Conservation (phyloP, 192 early-diverging fungal species). For the Coemansia sp. region DNA sequence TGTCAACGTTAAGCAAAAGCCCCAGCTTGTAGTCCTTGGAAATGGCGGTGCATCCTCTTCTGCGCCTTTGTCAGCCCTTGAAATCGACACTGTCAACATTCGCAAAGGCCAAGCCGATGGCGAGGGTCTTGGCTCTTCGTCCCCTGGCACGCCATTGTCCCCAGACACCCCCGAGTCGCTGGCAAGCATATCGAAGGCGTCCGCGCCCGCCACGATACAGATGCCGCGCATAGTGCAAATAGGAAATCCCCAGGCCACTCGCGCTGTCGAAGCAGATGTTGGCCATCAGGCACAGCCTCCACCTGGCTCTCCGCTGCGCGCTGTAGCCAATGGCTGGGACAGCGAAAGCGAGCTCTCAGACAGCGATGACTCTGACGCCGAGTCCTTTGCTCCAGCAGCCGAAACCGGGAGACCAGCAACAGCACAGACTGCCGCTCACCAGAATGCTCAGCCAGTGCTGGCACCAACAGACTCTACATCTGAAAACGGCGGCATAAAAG, state of each 20-base stretch:
- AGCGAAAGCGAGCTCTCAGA: constrained; percentile 29
- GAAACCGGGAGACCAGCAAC: neutral
- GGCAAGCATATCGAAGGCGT: constrained; percentile 16
- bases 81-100: constrained; percentile 11
- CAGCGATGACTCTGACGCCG: constrained; percentile 7
- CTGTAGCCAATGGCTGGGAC: constrained; percentile 31
- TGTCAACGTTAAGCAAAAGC: constrained; percentile 36
- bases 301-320: constrained; percentile 28
- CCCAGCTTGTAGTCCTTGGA: constrained; percentile 39
- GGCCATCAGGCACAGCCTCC: constrained; percentile 2
- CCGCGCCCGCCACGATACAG: constrained; percentile 22
- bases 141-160: constrained; percentile 20
- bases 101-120: neutral
- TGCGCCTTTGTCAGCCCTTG: constrained; percentile 4
- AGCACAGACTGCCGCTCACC: neutral
- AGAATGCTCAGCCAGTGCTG: neutral
- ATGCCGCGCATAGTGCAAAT: constrained; percentile 44
- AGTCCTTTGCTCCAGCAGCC: constrained; percentile 4
- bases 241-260: constrained; percentile 19
- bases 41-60: constrained; percentile 1
- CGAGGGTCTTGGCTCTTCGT: neutral
- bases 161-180: constrained; percentile 23
- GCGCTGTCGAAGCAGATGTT: constrained; percentile 12
- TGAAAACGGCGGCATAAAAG: constrained; percentile 9
- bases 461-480: constrained; percentile 1